phyloP scores from a whole-genome alignment of 352 stramenopile species.

The Phytophthora pinifolia region DNA sequence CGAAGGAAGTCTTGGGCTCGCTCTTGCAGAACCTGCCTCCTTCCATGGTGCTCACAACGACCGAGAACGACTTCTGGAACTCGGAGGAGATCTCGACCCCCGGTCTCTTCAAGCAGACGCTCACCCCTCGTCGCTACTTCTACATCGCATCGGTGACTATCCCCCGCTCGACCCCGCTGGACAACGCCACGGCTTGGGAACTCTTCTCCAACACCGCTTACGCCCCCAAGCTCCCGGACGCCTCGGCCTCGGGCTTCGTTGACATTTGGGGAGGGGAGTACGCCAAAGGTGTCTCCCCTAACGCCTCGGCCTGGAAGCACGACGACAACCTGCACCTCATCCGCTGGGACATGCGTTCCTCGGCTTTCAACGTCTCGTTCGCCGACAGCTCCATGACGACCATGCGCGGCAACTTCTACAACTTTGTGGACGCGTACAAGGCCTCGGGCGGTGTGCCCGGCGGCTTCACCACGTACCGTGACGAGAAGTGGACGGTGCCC shows the following conservation, averaged over 20 bases:
- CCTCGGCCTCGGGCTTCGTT: constrained; percentile 20
- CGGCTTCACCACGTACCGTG: constrained; percentile 30
- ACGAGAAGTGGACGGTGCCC: constrained; percentile 27
- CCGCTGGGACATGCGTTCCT: constrained; percentile 29
- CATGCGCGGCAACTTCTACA: constrained; percentile 26
- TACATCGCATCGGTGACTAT: constrained; percentile 35
- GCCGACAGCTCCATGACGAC: constrained; percentile 18
- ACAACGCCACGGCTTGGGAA: constrained; percentile 20
- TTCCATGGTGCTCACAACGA: constrained; percentile 23
- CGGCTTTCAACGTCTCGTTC: constrained; percentile 22
- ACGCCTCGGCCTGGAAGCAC: constrained; percentile 30
- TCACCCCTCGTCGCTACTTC: constrained; percentile 27
- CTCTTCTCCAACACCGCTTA: constrained; percentile 19
- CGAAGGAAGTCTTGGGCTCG: constrained; percentile 12
- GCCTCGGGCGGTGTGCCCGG: constrained; percentile 20
- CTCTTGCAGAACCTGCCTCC: constrained; percentile 19
- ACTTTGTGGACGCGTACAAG: constrained; percentile 29
- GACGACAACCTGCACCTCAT: constrained; percentile 26
- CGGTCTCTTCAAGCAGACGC: constrained; percentile 16
- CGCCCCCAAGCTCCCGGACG: constrained; percentile 20
- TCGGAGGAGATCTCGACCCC: constrained; percentile 21
- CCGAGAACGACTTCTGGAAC: constrained; percentile 20
- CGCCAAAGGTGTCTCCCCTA: constrained; percentile 15
- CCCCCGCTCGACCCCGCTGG: constrained; percentile 13
- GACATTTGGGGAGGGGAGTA: constrained; percentile 26